Percentiles rank a stretch among this genome's conserved stretches.
Evolutionary conservation across 2,329 filamentous ascomycete genomes (phyloP).

Genomic region (Karstenula rhodostoma): DNA sequence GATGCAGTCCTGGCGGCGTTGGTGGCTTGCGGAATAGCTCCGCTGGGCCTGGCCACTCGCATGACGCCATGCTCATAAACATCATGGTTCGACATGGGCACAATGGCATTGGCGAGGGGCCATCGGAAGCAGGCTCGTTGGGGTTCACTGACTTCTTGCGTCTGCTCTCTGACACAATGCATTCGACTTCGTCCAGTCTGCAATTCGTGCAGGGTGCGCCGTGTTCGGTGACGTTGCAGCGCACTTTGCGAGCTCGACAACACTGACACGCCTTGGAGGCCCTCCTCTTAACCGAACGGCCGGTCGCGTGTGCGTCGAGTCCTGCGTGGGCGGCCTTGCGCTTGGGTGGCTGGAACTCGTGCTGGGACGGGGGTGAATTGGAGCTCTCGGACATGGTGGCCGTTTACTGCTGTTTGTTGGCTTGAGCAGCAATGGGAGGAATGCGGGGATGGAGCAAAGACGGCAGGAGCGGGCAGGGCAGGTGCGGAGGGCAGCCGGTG

Average conservation of each 20-base stretch:
- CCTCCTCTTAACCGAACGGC: conserved; percentile 75
- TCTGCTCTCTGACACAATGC: conserved; percentile 74
- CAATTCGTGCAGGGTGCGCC: conserved; percentile 89
- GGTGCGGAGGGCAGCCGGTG: conserved; percentile 33
- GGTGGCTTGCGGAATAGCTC: conserved; percentile 30
- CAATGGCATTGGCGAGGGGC: conserved; percentile 24
- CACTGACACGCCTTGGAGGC: conserved; percentile 92
- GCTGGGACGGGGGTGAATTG: conserved; percentile 46
- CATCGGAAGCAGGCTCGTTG: conserved; percentile 34
- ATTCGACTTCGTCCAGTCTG: conserved; percentile 79
- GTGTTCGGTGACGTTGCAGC: conserved; percentile 90
- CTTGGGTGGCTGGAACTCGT: conserved; percentile 56
- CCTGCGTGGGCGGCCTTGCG: conserved; percentile 66
- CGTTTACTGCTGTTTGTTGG: conserved; percentile 22
- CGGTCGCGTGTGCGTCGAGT: conserved; percentile 57
- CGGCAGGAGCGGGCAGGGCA: conserved; percentile 28
- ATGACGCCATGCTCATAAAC: conserved; percentile 33
- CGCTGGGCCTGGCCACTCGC: conserved; percentile 23
- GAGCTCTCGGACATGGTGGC: conserved; percentile 50
- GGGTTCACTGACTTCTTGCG: conserved; percentile 76
- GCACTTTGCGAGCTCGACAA: conserved; percentile 87
- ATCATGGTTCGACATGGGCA: conserved; percentile 20
- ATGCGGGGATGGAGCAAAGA: conserved; percentile 25
- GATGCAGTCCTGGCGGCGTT: conserved; percentile 27
- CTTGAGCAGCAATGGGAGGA: conserved; percentile 22